Conservation (phyloP, 352 stramenopile genomes). For the Pythium folliculosum region DNA sequence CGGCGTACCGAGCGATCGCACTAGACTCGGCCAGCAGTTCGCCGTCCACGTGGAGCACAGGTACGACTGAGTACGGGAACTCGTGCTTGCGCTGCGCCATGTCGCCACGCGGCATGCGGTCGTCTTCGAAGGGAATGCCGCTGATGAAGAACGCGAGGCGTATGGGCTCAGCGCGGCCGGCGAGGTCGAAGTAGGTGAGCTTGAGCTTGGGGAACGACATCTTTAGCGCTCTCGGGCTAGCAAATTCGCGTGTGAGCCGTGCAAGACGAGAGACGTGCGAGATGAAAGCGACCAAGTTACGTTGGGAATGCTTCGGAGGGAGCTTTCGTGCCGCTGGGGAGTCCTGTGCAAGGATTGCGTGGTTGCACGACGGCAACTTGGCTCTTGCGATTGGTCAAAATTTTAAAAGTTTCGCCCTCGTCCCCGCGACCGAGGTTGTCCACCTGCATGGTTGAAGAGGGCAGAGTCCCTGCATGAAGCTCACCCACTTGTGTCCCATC, state of each 20-base stretch:
- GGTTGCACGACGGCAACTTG: too few relatives aligned
- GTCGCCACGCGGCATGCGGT: constrained; percentile 39
- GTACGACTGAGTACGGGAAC: constrained; percentile 50
- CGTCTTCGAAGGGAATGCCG: constrained; percentile 60
- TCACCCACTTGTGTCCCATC: too few relatives aligned
- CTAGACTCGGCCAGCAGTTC: constrained; percentile 50
- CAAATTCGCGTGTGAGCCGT: not conserved
- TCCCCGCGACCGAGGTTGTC: too few relatives aligned
- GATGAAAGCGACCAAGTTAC: not conserved
- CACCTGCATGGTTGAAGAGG: too few relatives aligned
- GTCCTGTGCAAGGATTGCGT: too few relatives aligned
- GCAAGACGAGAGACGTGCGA: not conserved
- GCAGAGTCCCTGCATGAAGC: too few relatives aligned
- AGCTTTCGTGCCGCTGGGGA: too few relatives aligned
- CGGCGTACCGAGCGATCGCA: constrained; percentile 57
- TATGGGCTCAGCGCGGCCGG: constrained; percentile 50
- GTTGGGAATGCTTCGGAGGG: too few relatives aligned
- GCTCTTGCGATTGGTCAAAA: too few relatives aligned
- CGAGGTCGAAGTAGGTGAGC: constrained; percentile 67
- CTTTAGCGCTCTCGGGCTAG: not conserved
- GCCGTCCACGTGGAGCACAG: constrained; percentile 43
- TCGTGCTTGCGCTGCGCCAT: constrained; percentile 48
- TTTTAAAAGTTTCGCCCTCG: too few relatives aligned
- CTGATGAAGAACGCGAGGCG: constrained; percentile 54
- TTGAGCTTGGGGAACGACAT: constrained; percentile 32